A percentile compares a stretch with the other conserved stretches of the same genome.
These are phyloP conservation scores for Penicillium arizonense DNA, from an alignment of 495 filamentous ascomycete genomes.

Conservation along the genomic window DNA sequence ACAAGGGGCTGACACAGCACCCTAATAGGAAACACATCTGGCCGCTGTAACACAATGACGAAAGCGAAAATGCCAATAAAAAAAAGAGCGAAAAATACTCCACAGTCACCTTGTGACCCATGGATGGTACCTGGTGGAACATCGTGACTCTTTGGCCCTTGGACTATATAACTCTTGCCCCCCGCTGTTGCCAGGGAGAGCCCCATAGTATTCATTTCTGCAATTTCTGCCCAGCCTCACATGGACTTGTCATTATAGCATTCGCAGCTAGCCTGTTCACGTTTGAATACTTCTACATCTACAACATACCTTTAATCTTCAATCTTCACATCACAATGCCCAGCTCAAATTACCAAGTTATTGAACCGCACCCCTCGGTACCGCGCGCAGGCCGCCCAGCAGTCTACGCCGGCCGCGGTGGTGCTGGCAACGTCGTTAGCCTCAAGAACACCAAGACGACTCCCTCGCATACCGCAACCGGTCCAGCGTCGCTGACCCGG, in stretches of 20 bases:
- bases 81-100: slow-evolving; percentile 13
- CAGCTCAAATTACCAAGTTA: slow-evolving; percentile 60
- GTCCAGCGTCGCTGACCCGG: slow-evolving; percentile 50
- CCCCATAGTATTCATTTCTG: neutral
- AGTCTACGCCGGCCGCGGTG: slow-evolving; percentile 80
- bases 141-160: neutral
- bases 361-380: slow-evolving; percentile 78
- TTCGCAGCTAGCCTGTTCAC: slow-evolving; percentile 13
- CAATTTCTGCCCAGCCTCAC: slow-evolving; percentile 4
- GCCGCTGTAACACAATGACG: slow-evolving; percentile 20
- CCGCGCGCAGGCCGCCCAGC: slow-evolving; percentile 55
- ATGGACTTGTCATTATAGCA: slow-evolving; percentile 25
- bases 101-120: slow-evolving; percentile 24
- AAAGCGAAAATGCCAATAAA: neutral
- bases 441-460: slow-evolving; percentile 66
- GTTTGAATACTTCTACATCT: neutral
- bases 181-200: slow-evolving; percentile 1
- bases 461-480: slow-evolving; percentile 46
- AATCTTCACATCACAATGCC: slow-evolving; percentile 24
- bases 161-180: slow-evolving; percentile 5
- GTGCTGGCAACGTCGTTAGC: slow-evolving; percentile 76
- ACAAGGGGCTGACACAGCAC: slow-evolving; percentile 15
- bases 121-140: slow-evolving; percentile 25
- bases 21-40: neutral
- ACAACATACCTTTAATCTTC: slow-evolving; percentile 7